Base-by-base conservation (phyloP, 2,329 filamentous ascomycete genomes). In the Colletotrichum brevisporum region DNA sequence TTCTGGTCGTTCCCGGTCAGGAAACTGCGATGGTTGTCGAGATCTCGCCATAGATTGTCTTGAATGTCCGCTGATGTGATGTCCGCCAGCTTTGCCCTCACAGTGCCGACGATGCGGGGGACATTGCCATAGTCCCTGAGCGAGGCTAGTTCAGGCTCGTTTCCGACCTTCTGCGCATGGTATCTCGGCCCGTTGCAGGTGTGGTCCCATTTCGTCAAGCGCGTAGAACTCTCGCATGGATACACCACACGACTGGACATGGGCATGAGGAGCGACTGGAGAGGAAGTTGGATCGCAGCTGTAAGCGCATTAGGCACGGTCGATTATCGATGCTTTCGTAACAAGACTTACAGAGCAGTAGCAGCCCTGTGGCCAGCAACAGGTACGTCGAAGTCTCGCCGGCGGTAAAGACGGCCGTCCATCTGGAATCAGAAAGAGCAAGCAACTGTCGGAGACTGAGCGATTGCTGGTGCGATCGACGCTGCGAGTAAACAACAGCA, bases 401-500 rank as follows among this genome's bases (percentile, higher is more conserved):
- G 13, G 36, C 36, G 1, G 60, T 56, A 27, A 71, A 39, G 24
- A 67, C 59, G 4, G 69, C 66, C n/a, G 61, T 68, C 69, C 69
- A 71, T 21, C 53, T 66, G 3, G 36, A 18, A 43, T 71, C 67
- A 5, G 69, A 60, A n/a, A 70, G 68, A 26, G 66, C 66, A 15
- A 70, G 51, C 12, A 71, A 31, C 13, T 71, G 69, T 13, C 66
- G 67, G 12, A 71, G 41, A 15, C 52, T 71, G 21, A 70, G 48
- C 18, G 56, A 53, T 54, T 70, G 69, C 36, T 63, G 52, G 15
- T 51, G 39, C 12, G 51, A 50, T 26, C 48, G 61, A 52, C 69
- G 61, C 51, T 71, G 67, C 6, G 67, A 66, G 21, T 57, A 70
- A 13, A 70, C 67, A 4, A 70, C 69, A 6, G 62, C 69, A 41